Evolutionary conservation across 2,329 filamentous ascomycete species (phyloP), one percentile per base, ranked within the genome.

Genomic region (Claviceps pusilla): DNA sequence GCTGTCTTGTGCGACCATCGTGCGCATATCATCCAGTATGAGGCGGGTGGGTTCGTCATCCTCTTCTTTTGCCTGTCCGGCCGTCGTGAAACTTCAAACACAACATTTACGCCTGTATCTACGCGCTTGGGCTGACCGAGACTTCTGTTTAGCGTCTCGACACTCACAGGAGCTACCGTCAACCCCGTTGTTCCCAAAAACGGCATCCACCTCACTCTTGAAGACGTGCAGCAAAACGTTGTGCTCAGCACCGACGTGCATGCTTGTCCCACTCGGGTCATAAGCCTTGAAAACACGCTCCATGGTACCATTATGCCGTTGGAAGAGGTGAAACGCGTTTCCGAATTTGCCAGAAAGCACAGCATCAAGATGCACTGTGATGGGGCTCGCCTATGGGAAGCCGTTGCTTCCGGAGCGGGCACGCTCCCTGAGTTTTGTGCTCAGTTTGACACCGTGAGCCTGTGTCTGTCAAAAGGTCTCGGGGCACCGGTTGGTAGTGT

Each of bases 211-310:
- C 72, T 94, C 46, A 90, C 86, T 0, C 74, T 91, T 10, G 83
- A 87, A 61, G 90, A 95, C 62, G 71, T 95, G 14, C 69, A 83
- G 64, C 76, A 79, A 57, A 72, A 86, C 58, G 80, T 79, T 4
- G 75, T 84, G 0, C 65, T 89, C 0, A 73, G 76, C 59, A 77
- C 86, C 54, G 80, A 94, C 61, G 78, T 93, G 24, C 88, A 95
- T 65, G 74, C 76, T 37, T 89, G 86, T 62, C 89, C 89, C 0
- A 95, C 89, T 0, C 80, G 80, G 48, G 78, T 95, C 51, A 87
- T 96, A 60, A 83, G 80, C 57, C 73, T 95, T 50, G 89, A 96
- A 65, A 95, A 95, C 65, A 95, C 90, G 1, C 76, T 95, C 51
- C 80, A 81, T 54, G 89, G 89, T 29, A 82, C 83, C 62, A 75